phyloP scores from a whole-genome alignment of 306 rosid genomes.

The Cicer pinnatifidum region DNA sequence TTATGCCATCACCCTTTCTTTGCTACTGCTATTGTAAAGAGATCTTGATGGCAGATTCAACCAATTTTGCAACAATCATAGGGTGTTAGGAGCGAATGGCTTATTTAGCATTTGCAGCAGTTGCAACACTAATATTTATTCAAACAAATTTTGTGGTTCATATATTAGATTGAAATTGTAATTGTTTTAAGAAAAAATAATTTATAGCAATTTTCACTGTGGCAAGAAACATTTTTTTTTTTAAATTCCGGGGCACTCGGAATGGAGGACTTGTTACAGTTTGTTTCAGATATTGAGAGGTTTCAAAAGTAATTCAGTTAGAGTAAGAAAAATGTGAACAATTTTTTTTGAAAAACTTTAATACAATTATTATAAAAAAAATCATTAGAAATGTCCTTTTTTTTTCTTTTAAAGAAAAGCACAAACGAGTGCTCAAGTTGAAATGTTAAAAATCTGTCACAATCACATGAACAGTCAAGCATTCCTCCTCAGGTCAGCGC shows the following conservation, averaged over 20 bases:
- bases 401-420: too few species aligned
- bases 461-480: too few species aligned
- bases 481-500: too few species aligned
- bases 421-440: too few species aligned
- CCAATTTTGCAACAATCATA: conserved; percentile 60
- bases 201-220: conserved; percentile 4
- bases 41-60: conserved; percentile 64
- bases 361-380: too few species aligned
- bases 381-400: too few species aligned
- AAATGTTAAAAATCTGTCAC: too few species aligned
- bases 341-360: too few species aligned
- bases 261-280: neutral
- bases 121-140: conserved; percentile 53
- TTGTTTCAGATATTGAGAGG: neutral
- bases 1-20: conserved; percentile 85
- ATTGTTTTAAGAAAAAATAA: conserved; percentile 43
- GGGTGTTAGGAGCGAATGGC: conserved; percentile 50
- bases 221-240: neutral
- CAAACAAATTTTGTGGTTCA: conserved; percentile 49
- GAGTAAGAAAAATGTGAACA: too few species aligned
- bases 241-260: neutral
- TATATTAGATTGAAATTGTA: conserved; percentile 54
- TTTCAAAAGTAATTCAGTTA: too few species aligned
- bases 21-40: conserved; percentile 82
- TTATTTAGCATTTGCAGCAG: conserved; percentile 47